phyloP scores from a whole-genome alignment of 2,329 filamentous ascomycete genomes.

The Cordyceps fumosorosea region DNA sequence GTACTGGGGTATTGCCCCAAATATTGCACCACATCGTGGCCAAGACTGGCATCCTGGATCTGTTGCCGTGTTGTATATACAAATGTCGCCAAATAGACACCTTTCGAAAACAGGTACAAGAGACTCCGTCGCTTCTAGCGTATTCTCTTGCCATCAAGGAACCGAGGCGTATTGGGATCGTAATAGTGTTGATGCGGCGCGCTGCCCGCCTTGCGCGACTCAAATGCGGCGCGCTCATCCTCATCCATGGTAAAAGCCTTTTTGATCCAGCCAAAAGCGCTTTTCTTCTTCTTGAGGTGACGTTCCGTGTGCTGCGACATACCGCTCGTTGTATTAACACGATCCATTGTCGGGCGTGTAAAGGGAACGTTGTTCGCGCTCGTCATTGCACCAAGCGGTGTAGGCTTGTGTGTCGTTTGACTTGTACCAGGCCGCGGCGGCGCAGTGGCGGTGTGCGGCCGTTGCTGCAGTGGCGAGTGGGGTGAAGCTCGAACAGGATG shows the following conservation, averaged over 20 bases:
- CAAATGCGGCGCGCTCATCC: conserved; percentile 54
- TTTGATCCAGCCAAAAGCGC: conserved; percentile 62
- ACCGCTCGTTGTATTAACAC: conserved; percentile 22
- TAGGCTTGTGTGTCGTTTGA: conserved; percentile 44
- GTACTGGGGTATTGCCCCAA: neutral
- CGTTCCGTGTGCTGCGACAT: conserved; percentile 28
- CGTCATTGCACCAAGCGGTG: conserved; percentile 48
- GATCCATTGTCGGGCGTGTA: conserved; percentile 33
- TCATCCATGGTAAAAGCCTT: conserved; percentile 61
- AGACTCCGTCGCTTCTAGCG: conserved; percentile 18
- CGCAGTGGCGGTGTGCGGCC: conserved; percentile 44
- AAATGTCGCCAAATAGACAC: neutral
- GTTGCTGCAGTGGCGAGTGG: conserved; percentile 56
- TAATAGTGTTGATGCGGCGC: conserved; percentile 37
- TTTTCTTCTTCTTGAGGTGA: conserved; percentile 56
- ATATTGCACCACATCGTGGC: neutral
- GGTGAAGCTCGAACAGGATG: conserved; percentile 56
- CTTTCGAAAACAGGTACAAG: neutral
- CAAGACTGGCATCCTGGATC: neutral
- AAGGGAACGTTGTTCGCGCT: conserved; percentile 50
- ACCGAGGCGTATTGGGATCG: conserved; percentile 44
- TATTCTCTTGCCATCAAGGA: conserved; percentile 49
- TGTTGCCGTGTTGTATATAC: neutral
- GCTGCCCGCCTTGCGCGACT: conserved; percentile 45
- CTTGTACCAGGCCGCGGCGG: conserved; percentile 24